phyloP scores from a whole-genome alignment of 2,329 filamentous ascomycete species.

The Pseudogymnoascus sp. region DNA sequence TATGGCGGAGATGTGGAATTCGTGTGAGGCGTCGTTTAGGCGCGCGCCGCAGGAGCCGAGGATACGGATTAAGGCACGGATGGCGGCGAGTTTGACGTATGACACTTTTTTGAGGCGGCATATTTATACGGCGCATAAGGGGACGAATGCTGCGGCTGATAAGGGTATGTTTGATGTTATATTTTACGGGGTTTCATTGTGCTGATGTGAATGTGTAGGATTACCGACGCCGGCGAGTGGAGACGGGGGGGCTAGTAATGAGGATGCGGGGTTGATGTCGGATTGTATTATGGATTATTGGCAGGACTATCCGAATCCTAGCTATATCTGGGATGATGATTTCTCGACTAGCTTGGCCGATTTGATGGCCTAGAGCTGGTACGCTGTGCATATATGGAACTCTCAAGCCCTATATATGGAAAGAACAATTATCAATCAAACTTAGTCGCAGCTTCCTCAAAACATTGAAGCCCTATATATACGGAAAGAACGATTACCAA shows the following conservation, averaged over 20 bases:
- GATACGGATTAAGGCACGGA: background rate
- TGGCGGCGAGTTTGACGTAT: slow-evolving; percentile 9
- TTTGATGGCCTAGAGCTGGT: background rate
- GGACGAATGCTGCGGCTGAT: background rate
- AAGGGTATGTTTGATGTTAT: background rate
- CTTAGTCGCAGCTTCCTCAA: too few relatives aligned
- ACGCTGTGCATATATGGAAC: background rate
- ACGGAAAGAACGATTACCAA: too few relatives aligned
- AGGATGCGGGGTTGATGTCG: background rate
- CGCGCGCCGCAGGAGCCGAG: background rate
- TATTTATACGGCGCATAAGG: background rate
- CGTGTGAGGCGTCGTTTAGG: background rate
- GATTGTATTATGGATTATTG: slow-evolving; percentile 1
- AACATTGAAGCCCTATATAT: too few relatives aligned
- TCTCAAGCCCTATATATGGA: too few relatives aligned
- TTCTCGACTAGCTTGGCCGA: background rate
- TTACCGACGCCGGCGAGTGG: background rate
- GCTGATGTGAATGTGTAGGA: background rate
- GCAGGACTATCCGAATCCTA: background rate
- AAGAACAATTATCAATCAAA: too few relatives aligned
- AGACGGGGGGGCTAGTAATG: background rate
- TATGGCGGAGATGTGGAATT: slow-evolving; percentile 13
- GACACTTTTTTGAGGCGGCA: background rate
- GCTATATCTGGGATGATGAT: background rate
- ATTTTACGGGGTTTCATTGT: background rate